Evolutionary conservation across 208 protist genomes (phyloP), one percentile per base, ranked within the genome.

Genomic region (Acanthamoeba healyi): DNA sequence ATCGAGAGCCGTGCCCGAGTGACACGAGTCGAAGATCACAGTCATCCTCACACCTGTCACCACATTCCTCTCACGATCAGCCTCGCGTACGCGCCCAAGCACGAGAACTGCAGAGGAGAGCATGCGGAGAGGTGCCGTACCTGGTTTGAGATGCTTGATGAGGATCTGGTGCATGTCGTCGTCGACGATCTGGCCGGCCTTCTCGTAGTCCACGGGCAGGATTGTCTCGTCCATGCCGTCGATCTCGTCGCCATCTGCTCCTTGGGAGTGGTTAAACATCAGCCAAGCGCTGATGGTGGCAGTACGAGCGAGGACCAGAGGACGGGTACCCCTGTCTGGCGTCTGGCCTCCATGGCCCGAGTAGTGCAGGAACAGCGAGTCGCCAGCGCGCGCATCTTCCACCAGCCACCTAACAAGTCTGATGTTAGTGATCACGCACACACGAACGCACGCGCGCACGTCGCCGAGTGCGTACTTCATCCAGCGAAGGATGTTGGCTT

Each of bases 111-210:
- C n/a, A n/a, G n/a, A n/a, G n/a, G n/a, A n/a, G n/a, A n/a, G n/a
- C n/a, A n/a, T n/a, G n/a, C n/a, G n/a, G n/a, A n/a, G n/a, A n/a
- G n/a, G n/a, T n/a, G n/a, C n/a, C n/a, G n/a, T n/a, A n/a, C n/a
- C n/a, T 6, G 93, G 77, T 44, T 79, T 79, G 7, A 94, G 51
- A 40, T 72, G 84, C 40, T 94, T 94, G 26, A 94, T 82, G 32
- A 94, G 84, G n/a, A 94, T 65, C n/a, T 89, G 46, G 84, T 94
- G 93, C 93, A 94, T 92, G 65, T 94, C 93, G 46, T 94, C 93
- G n/a, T 94, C 93, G 26, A 94, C 93, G 63, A 94, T 88, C 56
- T 94, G 93, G 40, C 93, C 93, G 24, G 93, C 93, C 9, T 12
- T 42, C 2, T 15, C 17, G 81, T 93, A 94, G 56, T 94, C 93